These are phyloP conservation scores for Rhodosporidiobolus odoratus DNA, from an alignment of 768 basidiomycete genomes.

Conservation along the genomic window DNA sequence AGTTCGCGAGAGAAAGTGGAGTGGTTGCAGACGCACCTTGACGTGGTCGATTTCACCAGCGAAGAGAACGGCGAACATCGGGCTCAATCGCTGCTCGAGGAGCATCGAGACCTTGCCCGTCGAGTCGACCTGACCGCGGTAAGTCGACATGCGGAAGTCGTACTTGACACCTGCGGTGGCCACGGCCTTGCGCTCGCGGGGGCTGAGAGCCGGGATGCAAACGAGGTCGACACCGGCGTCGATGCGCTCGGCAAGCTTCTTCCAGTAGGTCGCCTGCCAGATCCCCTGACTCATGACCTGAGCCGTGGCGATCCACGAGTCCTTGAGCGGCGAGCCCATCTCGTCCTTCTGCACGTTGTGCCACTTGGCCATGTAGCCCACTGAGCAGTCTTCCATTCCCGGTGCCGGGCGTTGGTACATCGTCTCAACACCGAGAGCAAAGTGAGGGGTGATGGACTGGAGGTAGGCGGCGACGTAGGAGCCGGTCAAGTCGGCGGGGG, in stretches of 20 bases:
- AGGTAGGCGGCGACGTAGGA: constrained; percentile 87
- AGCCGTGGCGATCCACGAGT: constrained; percentile 41
- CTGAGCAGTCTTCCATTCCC: constrained; percentile 48
- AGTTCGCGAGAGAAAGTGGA: background rate
- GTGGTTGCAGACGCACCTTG: constrained; percentile 51
- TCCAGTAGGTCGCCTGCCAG: constrained; percentile 88
- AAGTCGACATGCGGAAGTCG: constrained; percentile 86
- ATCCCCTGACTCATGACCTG: constrained; percentile 56
- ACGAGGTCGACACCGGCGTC: constrained; percentile 95
- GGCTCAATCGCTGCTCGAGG: constrained; percentile 92
- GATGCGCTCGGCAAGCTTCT: constrained; percentile 88
- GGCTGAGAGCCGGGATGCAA: constrained; percentile 61
- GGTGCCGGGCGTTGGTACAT: constrained; percentile 70
- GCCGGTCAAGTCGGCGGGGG: constrained; percentile 76
- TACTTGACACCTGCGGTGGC: constrained; percentile 95
- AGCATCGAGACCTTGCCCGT: constrained; percentile 91
- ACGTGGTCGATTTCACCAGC: constrained; percentile 98
- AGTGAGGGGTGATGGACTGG: constrained; percentile 82
- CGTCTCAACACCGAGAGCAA: constrained; percentile 81
- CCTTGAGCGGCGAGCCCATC: constrained; percentile 26
- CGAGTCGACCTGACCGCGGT: constrained; percentile 90
- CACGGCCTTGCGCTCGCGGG: constrained; percentile 77
- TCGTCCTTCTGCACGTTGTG: constrained; percentile 46
- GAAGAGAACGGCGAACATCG: constrained; percentile 87
- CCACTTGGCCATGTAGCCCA: constrained; percentile 76